Evolutionary conservation across 495 filamentous ascomycete species (phyloP).

Genomic region (Aspergillus asperescens): DNA sequence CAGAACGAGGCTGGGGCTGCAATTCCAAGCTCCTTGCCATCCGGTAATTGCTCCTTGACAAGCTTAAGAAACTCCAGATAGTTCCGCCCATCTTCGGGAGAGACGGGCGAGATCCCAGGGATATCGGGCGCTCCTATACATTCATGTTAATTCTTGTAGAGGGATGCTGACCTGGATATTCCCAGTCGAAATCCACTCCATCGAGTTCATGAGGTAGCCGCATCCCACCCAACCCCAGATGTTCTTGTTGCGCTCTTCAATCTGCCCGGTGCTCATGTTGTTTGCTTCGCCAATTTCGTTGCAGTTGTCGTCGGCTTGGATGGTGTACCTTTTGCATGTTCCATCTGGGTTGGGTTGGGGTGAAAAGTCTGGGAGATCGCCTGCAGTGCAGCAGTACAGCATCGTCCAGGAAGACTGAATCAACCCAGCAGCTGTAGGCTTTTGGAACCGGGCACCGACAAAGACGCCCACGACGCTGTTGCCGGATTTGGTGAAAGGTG

Average conservation of each 20-base stretch:
- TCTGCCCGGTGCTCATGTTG: background rate
- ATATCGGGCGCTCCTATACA: slow-evolving; percentile 29
- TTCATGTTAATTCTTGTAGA: too few relatives aligned
- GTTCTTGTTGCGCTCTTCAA: background rate
- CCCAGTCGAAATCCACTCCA: background rate
- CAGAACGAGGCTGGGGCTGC: slow-evolving; percentile 25
- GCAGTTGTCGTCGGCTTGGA: slow-evolving; percentile 26
- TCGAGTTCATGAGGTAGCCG: background rate
- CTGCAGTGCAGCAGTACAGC: slow-evolving; percentile 48
- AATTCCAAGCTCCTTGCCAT: slow-evolving; percentile 11
- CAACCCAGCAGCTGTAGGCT: too few relatives aligned
- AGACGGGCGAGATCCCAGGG: slow-evolving; percentile 29
- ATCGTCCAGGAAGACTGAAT: too few relatives aligned
- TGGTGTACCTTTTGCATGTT: slow-evolving; percentile 30
- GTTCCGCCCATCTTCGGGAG: slow-evolving; percentile 9
- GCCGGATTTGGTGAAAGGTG: too few relatives aligned
- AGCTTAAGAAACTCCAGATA: slow-evolving; percentile 25
- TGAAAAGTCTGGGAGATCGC: slow-evolving; percentile 34
- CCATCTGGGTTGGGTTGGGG: slow-evolving; percentile 42
- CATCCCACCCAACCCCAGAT: background rate
- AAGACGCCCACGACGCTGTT: too few relatives aligned
- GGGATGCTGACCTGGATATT: background rate
- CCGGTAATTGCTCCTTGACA: background rate
- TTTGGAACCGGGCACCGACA: too few relatives aligned
- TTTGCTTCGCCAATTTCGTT: background rate